Percentiles rank a stretch among this genome's conserved stretches.
phyloP scores from a whole-genome alignment of 257 asterid species.

The Anisodus tanguticus region DNA sequence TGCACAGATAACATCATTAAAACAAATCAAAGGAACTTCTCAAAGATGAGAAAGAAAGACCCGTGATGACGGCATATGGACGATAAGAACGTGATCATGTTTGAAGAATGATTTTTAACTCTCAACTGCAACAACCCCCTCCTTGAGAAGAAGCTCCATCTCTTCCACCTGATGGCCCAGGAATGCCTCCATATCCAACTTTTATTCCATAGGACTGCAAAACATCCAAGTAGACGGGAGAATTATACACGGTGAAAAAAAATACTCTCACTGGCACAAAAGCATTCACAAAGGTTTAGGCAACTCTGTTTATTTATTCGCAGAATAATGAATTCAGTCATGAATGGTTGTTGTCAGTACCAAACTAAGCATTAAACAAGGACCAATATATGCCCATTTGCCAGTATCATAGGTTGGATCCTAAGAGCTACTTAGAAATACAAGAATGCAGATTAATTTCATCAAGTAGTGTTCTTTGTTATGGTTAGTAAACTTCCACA shows the following conservation, averaged over 20 bases:
- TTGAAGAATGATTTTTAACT: background rate
- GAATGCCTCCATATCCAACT: conserved; percentile 36
- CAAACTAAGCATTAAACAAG: conserved; percentile 1
- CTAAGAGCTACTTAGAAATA: background rate
- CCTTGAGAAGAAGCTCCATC: conserved; percentile 38
- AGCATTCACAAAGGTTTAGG: background rate
- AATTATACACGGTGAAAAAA: background rate
- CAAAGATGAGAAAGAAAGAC: background rate
- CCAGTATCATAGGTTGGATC: background rate
- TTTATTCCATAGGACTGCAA: conserved; percentile 36
- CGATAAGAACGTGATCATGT: background rate
- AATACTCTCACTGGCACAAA: background rate
- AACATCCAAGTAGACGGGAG: background rate
- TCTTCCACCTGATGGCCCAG: conserved; percentile 34
- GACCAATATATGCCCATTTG: background rate
- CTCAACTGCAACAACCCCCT: conserved; percentile 34
- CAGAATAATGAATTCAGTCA: background rate
- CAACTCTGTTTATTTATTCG: background rate
- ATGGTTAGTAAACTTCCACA: background rate
- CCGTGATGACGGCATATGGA: background rate
- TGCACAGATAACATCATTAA: background rate
- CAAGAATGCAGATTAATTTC: background rate
- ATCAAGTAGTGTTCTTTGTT: background rate
- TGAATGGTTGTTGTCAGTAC: background rate
- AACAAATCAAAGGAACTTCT: background rate